Percentiles rank a stretch among this genome's conserved stretches.
These are phyloP conservation scores for Jackrogersella multiformis DNA, from an alignment of 495 filamentous ascomycete species.

Conservation along the genomic window DNA sequence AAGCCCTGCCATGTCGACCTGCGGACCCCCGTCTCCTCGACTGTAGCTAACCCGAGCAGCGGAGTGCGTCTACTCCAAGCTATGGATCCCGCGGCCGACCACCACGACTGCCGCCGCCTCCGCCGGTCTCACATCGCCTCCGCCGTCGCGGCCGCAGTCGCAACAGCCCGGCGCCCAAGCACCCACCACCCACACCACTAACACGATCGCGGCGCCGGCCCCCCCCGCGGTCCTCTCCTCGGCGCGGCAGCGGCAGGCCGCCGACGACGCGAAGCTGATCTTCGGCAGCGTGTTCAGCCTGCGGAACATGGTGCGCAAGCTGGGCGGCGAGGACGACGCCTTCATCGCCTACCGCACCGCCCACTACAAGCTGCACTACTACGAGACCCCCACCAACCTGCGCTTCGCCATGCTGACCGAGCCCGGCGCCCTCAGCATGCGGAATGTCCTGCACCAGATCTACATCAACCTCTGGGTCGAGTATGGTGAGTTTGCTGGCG, in stretches of 20 bases:
- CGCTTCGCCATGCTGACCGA: constrained; percentile 98
- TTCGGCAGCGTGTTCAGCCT: constrained; percentile 97
- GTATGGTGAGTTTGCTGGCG: constrained; percentile 79
- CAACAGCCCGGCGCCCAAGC: constrained; percentile 22
- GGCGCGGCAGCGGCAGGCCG: background rate
- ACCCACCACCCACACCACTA: constrained; percentile 18
- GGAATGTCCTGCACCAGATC: constrained; percentile 94
- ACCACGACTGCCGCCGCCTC: background rate
- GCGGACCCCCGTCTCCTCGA: background rate
- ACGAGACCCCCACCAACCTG: constrained; percentile 93
- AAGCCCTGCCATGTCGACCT: constrained; percentile 42
- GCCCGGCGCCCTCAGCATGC: constrained; percentile 85
- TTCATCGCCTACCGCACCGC: constrained; percentile 90
- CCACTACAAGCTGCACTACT: constrained; percentile 98
- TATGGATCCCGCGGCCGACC: constrained; percentile 62
- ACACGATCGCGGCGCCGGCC: background rate
- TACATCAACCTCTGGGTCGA: constrained; percentile 98
- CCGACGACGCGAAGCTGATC: constrained; percentile 92
- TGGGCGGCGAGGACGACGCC: constrained; percentile 90
- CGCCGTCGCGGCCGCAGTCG: constrained; percentile 23
- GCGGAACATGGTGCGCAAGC: constrained; percentile 94
- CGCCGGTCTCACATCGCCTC: constrained; percentile 26
- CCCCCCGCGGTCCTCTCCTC: background rate
- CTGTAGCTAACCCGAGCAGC: constrained; percentile 57
- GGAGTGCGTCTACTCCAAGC: constrained; percentile 95